These are phyloP conservation scores for Asterophora lycoperdoides DNA, from an alignment of 768 basidiomycete genomes.

Conservation along the genomic window DNA sequence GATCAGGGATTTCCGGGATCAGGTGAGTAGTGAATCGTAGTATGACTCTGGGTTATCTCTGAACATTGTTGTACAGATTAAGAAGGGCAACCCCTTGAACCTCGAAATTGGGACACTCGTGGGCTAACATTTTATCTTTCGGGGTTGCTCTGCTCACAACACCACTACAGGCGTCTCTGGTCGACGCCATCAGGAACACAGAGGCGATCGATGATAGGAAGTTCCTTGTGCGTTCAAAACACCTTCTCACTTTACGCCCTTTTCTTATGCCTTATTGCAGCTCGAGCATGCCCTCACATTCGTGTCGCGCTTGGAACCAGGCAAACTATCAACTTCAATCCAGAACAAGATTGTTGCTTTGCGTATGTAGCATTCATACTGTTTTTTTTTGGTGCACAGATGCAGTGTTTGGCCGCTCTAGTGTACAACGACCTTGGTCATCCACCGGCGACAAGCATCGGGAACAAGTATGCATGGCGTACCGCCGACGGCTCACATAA, in stretches of 20 bases:
- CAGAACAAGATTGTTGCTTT: slow-evolving; percentile 51
- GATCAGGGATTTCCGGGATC: slow-evolving; percentile 40
- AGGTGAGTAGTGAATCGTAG: slow-evolving; percentile 24
- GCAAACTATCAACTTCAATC: slow-evolving; percentile 30
- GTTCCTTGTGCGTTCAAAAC: slow-evolving; percentile 49
- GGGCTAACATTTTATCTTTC: slow-evolving; percentile 15
- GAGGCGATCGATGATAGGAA: slow-evolving; percentile 75
- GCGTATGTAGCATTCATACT: slow-evolving; percentile 38
- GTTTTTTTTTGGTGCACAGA: neutral
- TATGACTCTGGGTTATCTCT: neutral
- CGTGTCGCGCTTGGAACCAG: slow-evolving; percentile 54
- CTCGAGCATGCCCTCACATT: slow-evolving; percentile 68
- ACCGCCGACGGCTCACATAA: slow-evolving; percentile 76
- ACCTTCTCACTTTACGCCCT: neutral
- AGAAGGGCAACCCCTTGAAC: slow-evolving; percentile 35
- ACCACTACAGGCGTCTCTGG: slow-evolving; percentile 43
- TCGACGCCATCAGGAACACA: slow-evolving; percentile 58
- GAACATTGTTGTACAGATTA: slow-evolving; percentile 30
- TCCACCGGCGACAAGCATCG: slow-evolving; percentile 67
- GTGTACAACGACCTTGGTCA: slow-evolving; percentile 83
- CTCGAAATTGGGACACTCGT: slow-evolving; percentile 42
- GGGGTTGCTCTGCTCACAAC: neutral
- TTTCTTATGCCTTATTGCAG: slow-evolving; percentile 29
- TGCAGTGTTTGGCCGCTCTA: slow-evolving; percentile 21
- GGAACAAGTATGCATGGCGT: slow-evolving; percentile 61